Percentiles rank a stretch among this genome's conserved stretches.
Conservation (phyloP, 1,284 basidiomycete genomes). For the Chondrostereum purpureum region DNA sequence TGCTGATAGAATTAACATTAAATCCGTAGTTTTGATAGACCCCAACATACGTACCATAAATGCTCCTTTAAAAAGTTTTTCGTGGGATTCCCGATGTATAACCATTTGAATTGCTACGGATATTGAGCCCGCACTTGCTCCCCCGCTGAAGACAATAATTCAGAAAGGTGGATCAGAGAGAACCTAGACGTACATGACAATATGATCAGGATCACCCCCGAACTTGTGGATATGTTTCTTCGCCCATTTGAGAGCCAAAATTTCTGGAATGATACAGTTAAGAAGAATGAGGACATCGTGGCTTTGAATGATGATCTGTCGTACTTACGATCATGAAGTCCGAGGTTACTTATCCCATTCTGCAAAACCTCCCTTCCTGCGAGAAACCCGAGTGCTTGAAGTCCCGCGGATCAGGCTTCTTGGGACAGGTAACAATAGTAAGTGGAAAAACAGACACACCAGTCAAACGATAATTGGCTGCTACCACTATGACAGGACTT, state of each 20-base stretch:
- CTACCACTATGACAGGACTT: conserved; percentile 20
- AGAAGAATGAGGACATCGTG: too few relatives aligned
- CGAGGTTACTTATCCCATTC: conserved; percentile 45
- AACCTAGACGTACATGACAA: not conserved
- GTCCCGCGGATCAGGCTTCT: conserved; percentile 26
- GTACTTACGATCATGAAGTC: conserved; percentile 41
- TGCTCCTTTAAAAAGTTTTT: conserved; percentile 3
- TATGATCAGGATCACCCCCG: conserved; percentile 1
- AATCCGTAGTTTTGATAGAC: conserved; percentile 9
- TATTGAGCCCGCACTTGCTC: conserved; percentile 24
- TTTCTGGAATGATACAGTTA: not conserved
- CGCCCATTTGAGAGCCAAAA: not conserved
- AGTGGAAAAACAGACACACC: conserved; percentile 22
- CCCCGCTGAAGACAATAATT: conserved; percentile 13
- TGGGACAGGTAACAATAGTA: not conserved
- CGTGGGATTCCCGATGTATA: conserved; percentile 15
- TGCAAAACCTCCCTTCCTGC: conserved; percentile 39
- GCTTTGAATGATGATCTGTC: not conserved
- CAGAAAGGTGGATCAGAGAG: too few relatives aligned
- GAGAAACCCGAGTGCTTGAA: conserved; percentile 39
- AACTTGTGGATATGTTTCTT: not conserved
- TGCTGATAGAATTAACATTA: conserved; percentile 12
- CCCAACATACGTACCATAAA: not conserved
- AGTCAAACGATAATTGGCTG: conserved; percentile 20
- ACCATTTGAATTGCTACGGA: conserved; percentile 18